These are phyloP conservation scores for Magnusiomyces suaveolens DNA, from an alignment of 1,139 yeast genomes.

Conservation along the genomic window DNA sequence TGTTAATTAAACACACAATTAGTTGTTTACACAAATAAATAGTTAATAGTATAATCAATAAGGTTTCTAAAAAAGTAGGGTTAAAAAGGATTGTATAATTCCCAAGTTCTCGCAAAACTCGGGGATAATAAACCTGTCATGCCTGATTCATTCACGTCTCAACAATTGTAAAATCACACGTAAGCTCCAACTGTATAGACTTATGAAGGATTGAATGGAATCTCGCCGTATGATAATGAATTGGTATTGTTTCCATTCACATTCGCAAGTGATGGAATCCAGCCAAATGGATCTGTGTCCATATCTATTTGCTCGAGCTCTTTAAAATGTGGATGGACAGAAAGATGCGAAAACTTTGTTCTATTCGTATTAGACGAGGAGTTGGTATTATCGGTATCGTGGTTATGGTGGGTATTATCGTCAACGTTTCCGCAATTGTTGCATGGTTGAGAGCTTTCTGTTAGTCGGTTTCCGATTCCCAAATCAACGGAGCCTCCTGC, in stretches of 20 bases:
- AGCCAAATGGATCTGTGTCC: conserved; percentile 19
- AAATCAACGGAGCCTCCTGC: neutral
- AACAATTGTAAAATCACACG: too few species aligned
- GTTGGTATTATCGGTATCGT: conserved; percentile 6
- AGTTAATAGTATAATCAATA: too few species aligned
- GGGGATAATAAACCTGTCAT: too few species aligned
- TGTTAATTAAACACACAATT: too few species aligned
- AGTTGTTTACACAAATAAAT: too few species aligned
- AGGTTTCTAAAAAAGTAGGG: too few species aligned
- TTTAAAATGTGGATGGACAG: conserved; percentile 17
- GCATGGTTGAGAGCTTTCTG: neutral
- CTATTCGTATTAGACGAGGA: conserved; percentile 4
- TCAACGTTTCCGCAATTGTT: neutral
- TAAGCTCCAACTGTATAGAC: neutral
- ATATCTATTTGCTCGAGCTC: conserved; percentile 22
- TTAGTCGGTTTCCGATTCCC: neutral
- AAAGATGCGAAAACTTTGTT: conserved; percentile 14
- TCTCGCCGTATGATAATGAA: conserved; percentile 18
- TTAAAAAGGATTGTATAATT: too few species aligned
- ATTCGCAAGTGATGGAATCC: neutral
- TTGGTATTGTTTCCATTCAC: neutral
- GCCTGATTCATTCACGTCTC: too few species aligned
- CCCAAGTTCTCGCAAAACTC: too few species aligned
- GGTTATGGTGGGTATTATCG: conserved; percentile 7
- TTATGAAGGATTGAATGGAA: conserved; percentile 26